Percentiles rank a stretch among this genome's conserved stretches.
Evolutionary conservation across 331 rosid species (phyloP).

Genomic region (Saraca asoca): DNA sequence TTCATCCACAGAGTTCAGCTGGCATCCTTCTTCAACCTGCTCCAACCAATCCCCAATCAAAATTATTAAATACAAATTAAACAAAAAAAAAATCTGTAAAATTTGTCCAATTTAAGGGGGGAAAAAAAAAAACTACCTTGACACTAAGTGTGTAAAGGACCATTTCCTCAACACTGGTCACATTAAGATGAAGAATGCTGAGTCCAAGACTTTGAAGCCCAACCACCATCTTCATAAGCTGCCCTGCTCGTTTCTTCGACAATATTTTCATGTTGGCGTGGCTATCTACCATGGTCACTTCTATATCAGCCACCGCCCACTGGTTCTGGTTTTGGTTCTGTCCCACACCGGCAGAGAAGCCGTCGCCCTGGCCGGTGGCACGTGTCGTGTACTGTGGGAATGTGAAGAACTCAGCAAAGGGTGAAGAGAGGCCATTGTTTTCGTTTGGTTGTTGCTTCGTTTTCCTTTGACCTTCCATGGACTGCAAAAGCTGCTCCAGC

Average conservation of each 20-base stretch:
- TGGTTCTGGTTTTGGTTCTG: slow-evolving; percentile 29
- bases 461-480: slow-evolving; percentile 52
- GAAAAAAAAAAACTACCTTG: slow-evolving; percentile 51
- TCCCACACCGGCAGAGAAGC: slow-evolving; percentile 11
- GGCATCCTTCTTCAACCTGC: slow-evolving; percentile 83
- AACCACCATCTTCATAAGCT: slow-evolving; percentile 64
- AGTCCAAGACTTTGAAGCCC: slow-evolving; percentile 67
- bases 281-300: slow-evolving; percentile 81
- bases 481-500: slow-evolving; percentile 70
- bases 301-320: slow-evolving; percentile 68
- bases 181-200: slow-evolving; percentile 78
- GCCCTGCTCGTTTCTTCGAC: slow-evolving; percentile 54
- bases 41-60: slow-evolving; percentile 32
- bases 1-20: slow-evolving; percentile 79
- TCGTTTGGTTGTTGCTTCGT: slow-evolving; percentile 21
- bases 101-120: background rate
- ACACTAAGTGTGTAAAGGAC: slow-evolving; percentile 80
- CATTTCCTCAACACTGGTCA: slow-evolving; percentile 56
- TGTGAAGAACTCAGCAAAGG: slow-evolving; percentile 74
- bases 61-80: background rate
- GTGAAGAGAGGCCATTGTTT: background rate
- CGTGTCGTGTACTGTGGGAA: slow-evolving; percentile 75
- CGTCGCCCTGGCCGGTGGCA: slow-evolving; percentile 33
- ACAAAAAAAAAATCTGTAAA: background rate
- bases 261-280: slow-evolving; percentile 83